A percentile compares a stretch with the other conserved stretches of the same genome.
Conservation (phyloP, 1,284 basidiomycete species). For the Kwoniella shivajii region DNA sequence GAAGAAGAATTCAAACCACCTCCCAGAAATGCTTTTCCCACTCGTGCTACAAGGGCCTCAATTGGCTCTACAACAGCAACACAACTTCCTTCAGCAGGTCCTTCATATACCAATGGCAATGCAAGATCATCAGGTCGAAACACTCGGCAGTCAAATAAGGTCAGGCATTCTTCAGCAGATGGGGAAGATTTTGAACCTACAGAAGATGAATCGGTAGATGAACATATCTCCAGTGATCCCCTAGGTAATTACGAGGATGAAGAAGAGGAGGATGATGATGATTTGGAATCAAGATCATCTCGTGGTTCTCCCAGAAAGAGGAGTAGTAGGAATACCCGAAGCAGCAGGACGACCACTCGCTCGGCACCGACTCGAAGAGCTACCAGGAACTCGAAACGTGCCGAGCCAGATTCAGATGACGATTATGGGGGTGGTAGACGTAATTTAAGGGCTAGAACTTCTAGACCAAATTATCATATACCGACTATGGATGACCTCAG, state of each 20-base stretch:
- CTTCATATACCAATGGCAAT: conserved; percentile 16
- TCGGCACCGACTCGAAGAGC: conserved; percentile 18
- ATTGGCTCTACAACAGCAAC: conserved; percentile 1
- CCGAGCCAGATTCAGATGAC: conserved; percentile 31
- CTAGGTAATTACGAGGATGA: conserved; percentile 21
- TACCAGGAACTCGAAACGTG: conserved; percentile 21
- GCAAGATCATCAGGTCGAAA: neutral
- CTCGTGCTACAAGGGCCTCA: conserved; percentile 20
- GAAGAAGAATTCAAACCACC: conserved; percentile 25
- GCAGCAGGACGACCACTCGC: conserved; percentile 1
- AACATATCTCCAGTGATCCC: conserved; percentile 17
- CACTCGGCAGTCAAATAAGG: neutral
- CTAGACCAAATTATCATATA: conserved; percentile 50
- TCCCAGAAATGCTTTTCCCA: conserved; percentile 27
- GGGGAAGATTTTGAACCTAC: conserved; percentile 21
- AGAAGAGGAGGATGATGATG: conserved; percentile 19
- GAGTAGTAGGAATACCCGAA: conserved; percentile 1
- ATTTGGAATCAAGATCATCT: conserved; percentile 9
- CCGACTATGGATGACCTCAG: conserved; percentile 47
- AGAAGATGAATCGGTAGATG: conserved; percentile 15
- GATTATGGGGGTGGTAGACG: conserved; percentile 34
- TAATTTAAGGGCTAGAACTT: conserved; percentile 47
- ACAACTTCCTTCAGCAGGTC: conserved; percentile 6
- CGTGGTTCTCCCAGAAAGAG: conserved; percentile 1
- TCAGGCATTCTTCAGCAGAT: conserved; percentile 18